Conservation (phyloP, 768 basidiomycete genomes). For the Stropharia rugosoannulata region DNA sequence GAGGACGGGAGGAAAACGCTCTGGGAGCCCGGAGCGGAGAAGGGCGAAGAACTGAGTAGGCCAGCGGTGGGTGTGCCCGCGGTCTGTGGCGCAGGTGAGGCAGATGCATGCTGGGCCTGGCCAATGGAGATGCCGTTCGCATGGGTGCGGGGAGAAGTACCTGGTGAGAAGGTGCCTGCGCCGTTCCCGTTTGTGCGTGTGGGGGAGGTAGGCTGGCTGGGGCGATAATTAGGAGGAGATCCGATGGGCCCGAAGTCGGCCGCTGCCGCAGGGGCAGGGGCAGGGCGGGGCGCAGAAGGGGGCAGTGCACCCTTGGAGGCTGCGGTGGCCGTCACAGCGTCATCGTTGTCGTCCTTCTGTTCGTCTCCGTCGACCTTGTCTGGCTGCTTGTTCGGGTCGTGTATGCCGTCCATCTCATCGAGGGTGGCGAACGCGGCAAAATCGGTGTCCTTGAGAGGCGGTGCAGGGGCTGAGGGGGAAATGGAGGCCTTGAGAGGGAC, state of each 20-base stretch:
- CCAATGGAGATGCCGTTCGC: constrained; percentile 32
- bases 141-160: constrained; percentile 52
- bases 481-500: constrained; percentile 71
- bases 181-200: constrained; percentile 31
- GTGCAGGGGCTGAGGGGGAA: constrained; percentile 77
- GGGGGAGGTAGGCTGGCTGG: constrained; percentile 27
- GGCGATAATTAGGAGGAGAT: constrained; percentile 59
- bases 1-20: constrained; percentile 47
- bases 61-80: constrained; percentile 14
- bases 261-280: constrained; percentile 35
- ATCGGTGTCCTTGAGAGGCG: constrained; percentile 73
- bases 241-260: constrained; percentile 82
- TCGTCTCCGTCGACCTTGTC: neutral
- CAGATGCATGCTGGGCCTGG: neutral
- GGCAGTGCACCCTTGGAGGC: constrained; percentile 53
- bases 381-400: constrained; percentile 17
- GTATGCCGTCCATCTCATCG: constrained; percentile 54
- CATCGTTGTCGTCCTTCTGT: neutral
- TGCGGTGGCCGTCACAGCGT: constrained; percentile 18
- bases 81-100: neutral
- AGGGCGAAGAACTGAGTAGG: constrained; percentile 64
- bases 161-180: constrained; percentile 43
- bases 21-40: constrained; percentile 71
- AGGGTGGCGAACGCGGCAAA: constrained; percentile 67
- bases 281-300: constrained; percentile 52